Evolutionary conservation across 1,284 basidiomycete species (phyloP).

Genomic region (Sanguinoderma infundibulare): DNA sequence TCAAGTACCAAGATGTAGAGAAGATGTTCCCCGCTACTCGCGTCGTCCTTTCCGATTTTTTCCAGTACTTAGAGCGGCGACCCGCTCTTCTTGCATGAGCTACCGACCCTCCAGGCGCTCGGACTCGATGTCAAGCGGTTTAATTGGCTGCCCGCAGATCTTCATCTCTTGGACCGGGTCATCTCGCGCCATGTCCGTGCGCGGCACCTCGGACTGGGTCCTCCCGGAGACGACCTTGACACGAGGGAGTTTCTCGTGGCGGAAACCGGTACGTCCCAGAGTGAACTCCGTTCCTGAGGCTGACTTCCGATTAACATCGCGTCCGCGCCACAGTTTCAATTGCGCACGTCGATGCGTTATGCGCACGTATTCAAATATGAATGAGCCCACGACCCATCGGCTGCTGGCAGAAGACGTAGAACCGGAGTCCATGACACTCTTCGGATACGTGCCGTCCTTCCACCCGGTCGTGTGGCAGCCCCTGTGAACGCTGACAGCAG

Average conservation of each 20-base stretch:
- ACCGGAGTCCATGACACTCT: neutral
- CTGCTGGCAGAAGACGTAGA: neutral
- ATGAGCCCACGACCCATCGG: neutral
- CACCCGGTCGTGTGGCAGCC: neutral
- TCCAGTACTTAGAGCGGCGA: neutral
- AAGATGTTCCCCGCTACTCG: neutral
- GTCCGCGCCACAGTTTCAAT: no score
- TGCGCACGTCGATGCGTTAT: neutral
- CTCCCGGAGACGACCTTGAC: neutral
- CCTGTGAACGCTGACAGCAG: neutral
- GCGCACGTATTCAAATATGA: neutral
- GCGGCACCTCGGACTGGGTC: neutral
- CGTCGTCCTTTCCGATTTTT: neutral
- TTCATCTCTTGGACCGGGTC: neutral
- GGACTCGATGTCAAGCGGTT: neutral
- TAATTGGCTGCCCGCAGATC: neutral
- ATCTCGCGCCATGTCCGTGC: neutral
- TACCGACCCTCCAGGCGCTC: neutral
- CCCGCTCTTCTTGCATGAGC: neutral
- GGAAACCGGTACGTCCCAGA: neutral
- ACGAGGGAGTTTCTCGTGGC: neutral
- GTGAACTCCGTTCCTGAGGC: no score
- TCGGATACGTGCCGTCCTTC: neutral
- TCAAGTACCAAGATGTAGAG: slow-evolving; percentile 10
- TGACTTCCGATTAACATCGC: no score